A percentile compares a stretch with the other conserved stretches of the same genome.
phyloP scores from a whole-genome alignment of 805 yeast genomes.

The Spathaspora passalidarum region DNA sequence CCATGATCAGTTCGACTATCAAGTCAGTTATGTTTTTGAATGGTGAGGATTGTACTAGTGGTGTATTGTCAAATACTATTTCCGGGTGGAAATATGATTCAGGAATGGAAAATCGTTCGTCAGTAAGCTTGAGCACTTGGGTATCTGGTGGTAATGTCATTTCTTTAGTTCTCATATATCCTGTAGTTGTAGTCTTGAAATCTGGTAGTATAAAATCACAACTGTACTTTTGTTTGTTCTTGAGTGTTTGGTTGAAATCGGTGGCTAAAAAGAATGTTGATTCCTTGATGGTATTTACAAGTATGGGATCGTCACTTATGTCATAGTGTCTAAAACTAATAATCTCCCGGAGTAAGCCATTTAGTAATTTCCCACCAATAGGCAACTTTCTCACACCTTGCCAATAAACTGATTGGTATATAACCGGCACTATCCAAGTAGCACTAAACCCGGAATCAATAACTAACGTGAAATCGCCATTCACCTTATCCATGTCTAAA shows the following conservation, averaged over 20 bases:
- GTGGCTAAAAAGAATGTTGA: conserved; percentile 64
- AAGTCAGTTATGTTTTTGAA: conserved; percentile 75
- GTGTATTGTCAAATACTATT: conserved; percentile 42
- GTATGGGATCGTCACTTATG: conserved; percentile 83
- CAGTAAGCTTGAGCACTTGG: conserved; percentile 67
- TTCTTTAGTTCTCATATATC: conserved; percentile 52
- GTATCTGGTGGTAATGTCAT: conserved; percentile 39
- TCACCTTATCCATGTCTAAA: conserved; percentile 2
- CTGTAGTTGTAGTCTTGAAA: conserved; percentile 73
- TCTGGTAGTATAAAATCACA: conserved; percentile 85
- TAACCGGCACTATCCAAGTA: conserved; percentile 83
- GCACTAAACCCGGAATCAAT: conserved; percentile 87
- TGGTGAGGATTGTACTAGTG: conserved; percentile 43
- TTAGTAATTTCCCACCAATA: conserved; percentile 81
- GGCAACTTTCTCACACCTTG: conserved; percentile 75
- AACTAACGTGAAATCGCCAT: conserved; percentile 67
- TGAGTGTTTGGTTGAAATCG: conserved; percentile 51
- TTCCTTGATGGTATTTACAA: conserved; percentile 85
- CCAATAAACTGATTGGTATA: conserved; percentile 74
- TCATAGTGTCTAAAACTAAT: conserved; percentile 90
- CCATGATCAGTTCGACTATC: conserved; percentile 62
- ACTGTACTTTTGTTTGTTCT: conserved; percentile 31
- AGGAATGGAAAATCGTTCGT: conserved; percentile 86
- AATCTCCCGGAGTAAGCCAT: conserved; percentile 79
- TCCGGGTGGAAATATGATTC: conserved; percentile 87